Base-by-base conservation (phyloP, 2,329 filamentous ascomycete genomes). In the Periconia digitata region DNA sequence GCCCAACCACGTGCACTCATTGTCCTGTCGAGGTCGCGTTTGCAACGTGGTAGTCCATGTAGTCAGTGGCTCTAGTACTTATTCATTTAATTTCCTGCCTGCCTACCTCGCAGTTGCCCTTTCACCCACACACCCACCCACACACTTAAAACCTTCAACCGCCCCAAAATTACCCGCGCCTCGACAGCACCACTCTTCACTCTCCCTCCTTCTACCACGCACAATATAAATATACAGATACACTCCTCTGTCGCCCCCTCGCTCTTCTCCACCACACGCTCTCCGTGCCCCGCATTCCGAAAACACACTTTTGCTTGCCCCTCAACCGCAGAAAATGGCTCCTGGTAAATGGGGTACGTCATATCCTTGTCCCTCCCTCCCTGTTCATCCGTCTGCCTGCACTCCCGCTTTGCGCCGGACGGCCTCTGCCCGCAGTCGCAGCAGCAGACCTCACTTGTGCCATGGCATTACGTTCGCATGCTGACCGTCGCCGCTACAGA, bases 261-360 rank as follows among this genome's bases (percentile, higher is more conserved):
- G 15, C 13, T 22, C 21, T 13, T 23, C 36, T 27, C 44, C 27
- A 40, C 37, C 24, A 48, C 49, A 47, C 43, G 42, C 29, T 27
- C n/a, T 42, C 24, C 7, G 29, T 20, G 16, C 16, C 24, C n/a
- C 29, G 21, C 29, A 22, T 23, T 32, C 15, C 27, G 43, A 27
- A 20, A 35, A 46, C 38, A 17, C 29, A 35, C 43, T 40, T 24
- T 46, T 16, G 35, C 55, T 32, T 32, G 44, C 56, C 50, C 45
- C 49, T 36, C 47, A 42, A 55, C 54, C 53, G 56, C 56, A 60
- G n/a, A 62, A 40, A 47, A 72, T 72, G 70, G 64, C 70, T 50
- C 67, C 70, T 53, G 60, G 62, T 51, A 69, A 70, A 60, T 72
- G 70, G 70, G 70, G 70, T 72, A 72, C 66, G 70, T 72, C 70